Percentiles rank a stretch among this genome's conserved stretches.
Conservation (phyloP, 306 rosid species). For the Canavalia gladiata region DNA sequence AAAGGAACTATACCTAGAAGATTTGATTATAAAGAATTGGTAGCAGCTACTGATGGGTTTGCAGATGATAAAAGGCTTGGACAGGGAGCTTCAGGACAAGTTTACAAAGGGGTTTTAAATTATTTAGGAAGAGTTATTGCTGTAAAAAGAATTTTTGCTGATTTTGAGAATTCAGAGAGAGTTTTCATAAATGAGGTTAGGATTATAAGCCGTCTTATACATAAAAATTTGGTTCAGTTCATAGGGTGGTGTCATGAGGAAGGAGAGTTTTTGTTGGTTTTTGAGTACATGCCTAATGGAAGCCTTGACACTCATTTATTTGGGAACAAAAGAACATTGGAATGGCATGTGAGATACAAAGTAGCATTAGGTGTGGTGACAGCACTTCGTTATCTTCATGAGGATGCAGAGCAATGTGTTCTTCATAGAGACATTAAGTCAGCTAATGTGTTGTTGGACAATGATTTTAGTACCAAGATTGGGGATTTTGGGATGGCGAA, state of each 20-base stretch:
- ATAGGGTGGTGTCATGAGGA: conserved; percentile 73
- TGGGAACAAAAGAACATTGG: conserved; percentile 48
- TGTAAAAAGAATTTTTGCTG: conserved; percentile 62
- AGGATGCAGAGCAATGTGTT: conserved; percentile 65
- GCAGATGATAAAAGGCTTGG: conserved; percentile 60
- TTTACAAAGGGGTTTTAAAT: conserved; percentile 58
- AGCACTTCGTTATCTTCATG: conserved; percentile 70
- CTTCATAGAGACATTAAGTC: conserved; percentile 73
- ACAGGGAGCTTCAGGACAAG: conserved; percentile 68
- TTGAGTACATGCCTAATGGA: conserved; percentile 64
- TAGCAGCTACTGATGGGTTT: conserved; percentile 59
- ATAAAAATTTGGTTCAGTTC: conserved; percentile 62
- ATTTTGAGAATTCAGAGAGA: conserved; percentile 51
- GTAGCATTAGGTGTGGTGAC: conserved; percentile 54
- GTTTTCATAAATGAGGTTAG: conserved; percentile 60
- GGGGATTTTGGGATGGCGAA: conserved; percentile 73
- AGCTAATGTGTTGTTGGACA: conserved; percentile 64
- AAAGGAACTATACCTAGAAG: conserved; percentile 57
- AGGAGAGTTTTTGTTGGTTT: conserved; percentile 58
- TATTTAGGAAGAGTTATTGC: conserved; percentile 53
- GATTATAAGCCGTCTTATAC: conserved; percentile 69
- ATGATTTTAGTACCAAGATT: conserved; percentile 62
- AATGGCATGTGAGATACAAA: conserved; percentile 59
- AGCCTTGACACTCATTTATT: conserved; percentile 65
- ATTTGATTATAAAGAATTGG: conserved; percentile 57